Evolutionary conservation across 2,329 filamentous ascomycete species (phyloP), one percentile per base, ranked within the genome.

Genomic region (Claviceps purpurea): DNA sequence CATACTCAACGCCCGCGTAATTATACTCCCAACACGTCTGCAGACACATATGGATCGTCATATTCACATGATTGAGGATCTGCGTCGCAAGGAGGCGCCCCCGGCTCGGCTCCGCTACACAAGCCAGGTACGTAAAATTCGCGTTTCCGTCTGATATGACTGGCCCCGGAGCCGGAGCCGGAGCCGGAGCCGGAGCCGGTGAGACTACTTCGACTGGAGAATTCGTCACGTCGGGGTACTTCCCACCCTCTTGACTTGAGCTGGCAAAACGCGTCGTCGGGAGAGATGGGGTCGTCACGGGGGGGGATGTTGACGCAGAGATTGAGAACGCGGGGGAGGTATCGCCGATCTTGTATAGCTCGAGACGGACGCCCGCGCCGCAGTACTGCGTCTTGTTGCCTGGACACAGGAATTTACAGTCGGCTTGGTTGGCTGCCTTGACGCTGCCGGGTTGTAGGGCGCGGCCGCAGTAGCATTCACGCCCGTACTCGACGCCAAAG

Each of bases 381-480:
- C 67, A 69, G 11, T 56, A 68, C 3, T 59, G 54, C 3, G 56
- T 58, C 0, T 54, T 56, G 38, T 70, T 60, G 3, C 67, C 68
- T 11, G 68, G 65, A 50, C 68, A 70, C 6, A 56, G 50, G 38
- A 65, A 61, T 37, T 59, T 64, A 50, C 68, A 70, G 53, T 62
- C 57, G 0, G 60, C 61, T 6, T 65, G 58, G 43, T 69, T 65
- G 49, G 58, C 61, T 1, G 58, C 50, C 13, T 53, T 54, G 10
- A 53, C 38, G 53, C 57, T 61, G 1, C 65, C 67, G 4, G 58
- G 56, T 20, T 62, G 60, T 8, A 70, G 55, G 0, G 46, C 50
- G 48, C 67, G 60, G 8, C 65, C 66, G 40, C 68, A 70, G 59
- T 65, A 70, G 20, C 68, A 70, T 38, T 70, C 68, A 1, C 59